Evolutionary conservation across 257 asterid species (phyloP).

Genomic region (Nicotiana paniculata): DNA sequence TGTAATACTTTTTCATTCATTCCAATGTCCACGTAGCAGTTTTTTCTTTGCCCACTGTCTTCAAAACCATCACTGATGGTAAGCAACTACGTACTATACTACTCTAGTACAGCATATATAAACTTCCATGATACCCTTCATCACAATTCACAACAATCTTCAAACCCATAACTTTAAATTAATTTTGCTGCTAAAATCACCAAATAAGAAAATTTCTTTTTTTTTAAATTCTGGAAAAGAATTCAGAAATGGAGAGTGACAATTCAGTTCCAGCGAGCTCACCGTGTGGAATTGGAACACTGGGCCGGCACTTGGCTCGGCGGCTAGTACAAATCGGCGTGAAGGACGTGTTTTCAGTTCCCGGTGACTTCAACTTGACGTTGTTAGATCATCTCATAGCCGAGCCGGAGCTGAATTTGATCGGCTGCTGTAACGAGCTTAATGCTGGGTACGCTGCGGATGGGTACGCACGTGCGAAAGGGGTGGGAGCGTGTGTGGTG

Average conservation of each 20-base stretch:
- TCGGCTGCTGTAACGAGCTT: constrained; percentile 82
- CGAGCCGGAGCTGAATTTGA: constrained; percentile 54
- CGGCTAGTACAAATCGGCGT: constrained; percentile 71
- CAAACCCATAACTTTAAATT: neutral
- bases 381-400: constrained; percentile 58
- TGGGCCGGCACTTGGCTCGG: constrained; percentile 60
- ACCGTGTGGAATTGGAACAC: constrained; percentile 26
- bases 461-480: constrained; percentile 66
- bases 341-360: constrained; percentile 63
- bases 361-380: constrained; percentile 68
- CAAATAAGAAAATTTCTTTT: no score
- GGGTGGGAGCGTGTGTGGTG: constrained; percentile 76
- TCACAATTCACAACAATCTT: neutral
- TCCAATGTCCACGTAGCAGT: neutral
- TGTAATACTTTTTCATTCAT: neutral
- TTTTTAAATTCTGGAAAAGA: neutral
- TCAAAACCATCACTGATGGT: neutral
- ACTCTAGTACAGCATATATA: neutral
- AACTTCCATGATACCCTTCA: neutral
- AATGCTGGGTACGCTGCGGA: constrained; percentile 82
- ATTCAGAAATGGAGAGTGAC: constrained; percentile 24
- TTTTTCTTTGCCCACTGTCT: constrained; percentile 33
- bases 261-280: constrained; percentile 8
- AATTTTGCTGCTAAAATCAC: neutral
- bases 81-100: neutral